Base-by-base conservation (phyloP, 805 yeast species). In the Metschnikowia colocasiae region DNA sequence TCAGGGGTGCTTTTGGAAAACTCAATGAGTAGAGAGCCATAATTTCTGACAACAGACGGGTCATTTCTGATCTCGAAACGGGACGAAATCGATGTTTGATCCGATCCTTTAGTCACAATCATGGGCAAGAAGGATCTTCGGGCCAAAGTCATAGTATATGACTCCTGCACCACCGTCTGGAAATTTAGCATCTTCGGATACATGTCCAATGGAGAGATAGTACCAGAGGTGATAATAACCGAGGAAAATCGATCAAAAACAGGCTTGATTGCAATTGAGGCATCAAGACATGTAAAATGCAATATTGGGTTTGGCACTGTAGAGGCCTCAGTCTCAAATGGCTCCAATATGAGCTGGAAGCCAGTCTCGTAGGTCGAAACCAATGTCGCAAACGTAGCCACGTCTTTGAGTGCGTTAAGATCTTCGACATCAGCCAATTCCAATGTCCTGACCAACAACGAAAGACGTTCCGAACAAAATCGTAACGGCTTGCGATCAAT, bases 181-280 rank as follows among this genome's bases (percentile, higher is more conserved):
- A 94, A 92, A 61, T 90, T 87, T 51, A 92, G 72, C 98, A 92
- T 92, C 58, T 88, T 84, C 6, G 99, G 99, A 63, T 94, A 94
- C 99, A 94, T 94, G 60, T 94, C 98, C 63, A 94, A 78, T 1
- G 99, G 99, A 0, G 98, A 92, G 40, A 94, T 94, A 13, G 99
- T 94, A 55, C 99, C 99, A 0, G 97, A 88, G 0, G 99, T 94
- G 51, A 94, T 94, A 51, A 94, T 85, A 9, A 94, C 96, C 0
- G 97, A 85, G 6, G 88, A 83, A 60, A 92, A 94, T 49, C 91
- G 77, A 43, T 94, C 99, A 71, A 94, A 92, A 0, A 94, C 90
- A 0, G 99, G 99, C 61, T 90, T 94, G 55, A 94, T 94, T 3
- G 98, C 98, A 57, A 94, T 94, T 1, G 97, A 89, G 0, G 99